Base-by-base conservation (phyloP, 192 early-diverging fungal genomes). In the Jimgerdemannia lactiflua region DNA sequence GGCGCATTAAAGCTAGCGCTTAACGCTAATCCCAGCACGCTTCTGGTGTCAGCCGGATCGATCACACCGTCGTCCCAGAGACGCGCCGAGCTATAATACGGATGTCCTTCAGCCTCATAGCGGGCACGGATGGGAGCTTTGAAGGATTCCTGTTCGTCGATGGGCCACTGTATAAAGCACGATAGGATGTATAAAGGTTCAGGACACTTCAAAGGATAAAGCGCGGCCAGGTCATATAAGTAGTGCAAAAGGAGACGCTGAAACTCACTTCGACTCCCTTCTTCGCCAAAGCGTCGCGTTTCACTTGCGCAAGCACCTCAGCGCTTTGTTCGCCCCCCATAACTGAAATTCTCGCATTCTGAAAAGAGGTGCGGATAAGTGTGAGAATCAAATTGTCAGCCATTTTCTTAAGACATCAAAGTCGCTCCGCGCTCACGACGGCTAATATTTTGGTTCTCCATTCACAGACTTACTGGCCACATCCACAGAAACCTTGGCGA, bases 291-390 rank as follows among this genome's bases (percentile, higher is more conserved):
- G 90, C 89, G 74, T 95, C 95, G 59, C 93, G 86, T 71, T 89
- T 93, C 70, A 98, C 91, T 73, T 95, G 94, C 4, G 96, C 91
- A 66, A 99, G 84, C 19, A 99, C 97, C 63, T 90, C 92, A 11
- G 97, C 94, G 40, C 95, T 94, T 84, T 99, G 95, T 82, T 98
- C 96, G 67, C 97, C 97, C 74, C 97, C 97, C 97, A 99, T 99
- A 10, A 99, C 97, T 43, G 93, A 94, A 75, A 99, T 96, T 29
- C 97, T 88, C 39, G 95, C 90, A 73, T 93, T 93, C 80, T 78
- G 81, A 4, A 42, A 3, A 65, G 43, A 4, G 17, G 43, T 2
- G 43, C 29, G 29, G 29, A 29, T 29, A 29, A 29, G 29, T 29
- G 29, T 29, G 29, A 29, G 29, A 29, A 29, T 43, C 42, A 6